Conservation (phyloP, 371 early-diverging fungal genomes). For the Umbelopsis sp. region DNA sequence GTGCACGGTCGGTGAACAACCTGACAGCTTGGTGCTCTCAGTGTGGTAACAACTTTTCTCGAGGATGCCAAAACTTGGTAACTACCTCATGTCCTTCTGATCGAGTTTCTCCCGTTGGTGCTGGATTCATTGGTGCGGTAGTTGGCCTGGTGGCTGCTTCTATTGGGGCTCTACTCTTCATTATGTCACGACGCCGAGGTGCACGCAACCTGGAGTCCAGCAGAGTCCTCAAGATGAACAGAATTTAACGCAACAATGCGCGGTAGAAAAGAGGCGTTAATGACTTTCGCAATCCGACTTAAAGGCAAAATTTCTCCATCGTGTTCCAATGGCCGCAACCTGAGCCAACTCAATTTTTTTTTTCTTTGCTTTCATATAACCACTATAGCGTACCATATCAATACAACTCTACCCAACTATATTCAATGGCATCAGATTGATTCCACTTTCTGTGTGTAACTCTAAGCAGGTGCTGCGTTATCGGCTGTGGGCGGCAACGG, state of each 20-base stretch:
- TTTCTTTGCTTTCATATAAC: no score
- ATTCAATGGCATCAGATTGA: no score
- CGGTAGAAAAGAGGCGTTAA: no score
- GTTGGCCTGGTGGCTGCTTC: slow-evolving; percentile 5
- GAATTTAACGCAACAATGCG: background rate
- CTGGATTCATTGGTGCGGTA: slow-evolving; percentile 19
- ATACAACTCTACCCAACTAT: no score
- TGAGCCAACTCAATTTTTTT: no score
- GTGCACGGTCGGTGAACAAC: slow-evolving; percentile 11
- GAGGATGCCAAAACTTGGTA: slow-evolving; percentile 7
- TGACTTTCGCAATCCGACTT: no score
- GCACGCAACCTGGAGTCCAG: background rate
- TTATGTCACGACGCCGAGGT: background rate
- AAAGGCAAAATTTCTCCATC: no score
- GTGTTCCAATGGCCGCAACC: no score
- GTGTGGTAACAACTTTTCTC: slow-evolving; percentile 2
- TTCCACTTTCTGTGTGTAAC: no score
- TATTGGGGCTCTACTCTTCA: background rate
- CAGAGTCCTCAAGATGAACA: slow-evolving; percentile 19
- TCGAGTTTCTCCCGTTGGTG: slow-evolving; percentile 14
- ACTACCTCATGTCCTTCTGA: background rate
- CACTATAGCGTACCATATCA: no score
- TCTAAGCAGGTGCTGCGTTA: no score
- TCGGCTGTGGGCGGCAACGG: no score
- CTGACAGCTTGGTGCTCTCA: slow-evolving; percentile 8